A percentile compares a stretch with the other conserved stretches of the same genome.
Conservation (phyloP, 2,329 filamentous ascomycete species). For the Phaeosphaeriaceae sp. region DNA sequence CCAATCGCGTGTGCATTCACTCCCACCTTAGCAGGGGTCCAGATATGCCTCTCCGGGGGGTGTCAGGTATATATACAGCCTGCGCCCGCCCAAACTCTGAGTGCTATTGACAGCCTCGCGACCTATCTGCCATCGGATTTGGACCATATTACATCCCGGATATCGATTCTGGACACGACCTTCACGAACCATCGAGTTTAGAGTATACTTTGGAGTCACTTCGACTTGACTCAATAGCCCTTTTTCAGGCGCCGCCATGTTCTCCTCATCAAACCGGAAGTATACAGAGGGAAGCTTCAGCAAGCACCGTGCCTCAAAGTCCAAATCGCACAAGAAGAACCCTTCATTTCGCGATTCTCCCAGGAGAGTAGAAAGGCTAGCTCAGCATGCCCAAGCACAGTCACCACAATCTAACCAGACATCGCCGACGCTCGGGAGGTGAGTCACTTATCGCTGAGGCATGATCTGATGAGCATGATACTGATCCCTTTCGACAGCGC, state of each 20-base stretch:
- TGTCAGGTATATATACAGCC: conserved; percentile 44
- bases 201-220: not conserved
- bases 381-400: conserved; percentile 40
- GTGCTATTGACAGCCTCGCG: conserved; percentile 29
- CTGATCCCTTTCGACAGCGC: conserved; percentile 47
- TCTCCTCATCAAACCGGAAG: conserved; percentile 44
- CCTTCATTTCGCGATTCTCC: conserved; percentile 46
- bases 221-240: not conserved
- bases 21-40: conserved; percentile 31
- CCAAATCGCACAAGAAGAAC: conserved; percentile 47
- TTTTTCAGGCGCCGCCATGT: conserved; percentile 35
- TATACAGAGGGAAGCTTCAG: conserved; percentile 46
- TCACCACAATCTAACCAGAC: conserved; percentile 46
- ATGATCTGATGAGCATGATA: conserved; percentile 1
- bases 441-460: conserved; percentile 14
- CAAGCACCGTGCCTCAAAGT: conserved; percentile 48
- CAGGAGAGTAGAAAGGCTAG: conserved; percentile 43
- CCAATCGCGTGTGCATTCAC: conserved; percentile 43
- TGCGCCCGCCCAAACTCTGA: conserved; percentile 31
- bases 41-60: conserved; percentile 41
- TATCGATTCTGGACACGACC: not conserved
- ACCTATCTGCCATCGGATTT: conserved; percentile 42
- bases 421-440: conserved; percentile 47
- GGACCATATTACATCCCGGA: not conserved
- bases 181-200: not conserved